Base-by-base conservation (phyloP, 2,329 filamentous ascomycete species). In the Pseudogymnoascus destructans region DNA sequence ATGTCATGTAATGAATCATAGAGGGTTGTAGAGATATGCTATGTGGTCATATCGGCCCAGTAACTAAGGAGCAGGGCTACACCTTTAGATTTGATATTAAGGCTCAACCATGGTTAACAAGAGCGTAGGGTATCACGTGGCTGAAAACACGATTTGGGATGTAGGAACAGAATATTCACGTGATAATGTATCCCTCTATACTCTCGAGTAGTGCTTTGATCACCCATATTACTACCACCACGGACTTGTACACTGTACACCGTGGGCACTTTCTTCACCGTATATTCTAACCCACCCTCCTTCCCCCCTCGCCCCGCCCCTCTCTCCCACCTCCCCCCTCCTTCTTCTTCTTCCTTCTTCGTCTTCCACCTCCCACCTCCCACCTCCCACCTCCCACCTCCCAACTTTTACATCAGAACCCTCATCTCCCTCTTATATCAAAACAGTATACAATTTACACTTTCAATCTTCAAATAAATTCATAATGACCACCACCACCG, bases 401-500 rank as follows among this genome's bases (percentile, higher is more conserved):
- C 42, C 42, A 49, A 49, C 42, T 15, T 49, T 15, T 49, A 49
- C 42, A 25, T 27, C 7, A 49, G 27, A 49, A 15, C 6, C n/a
- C 38, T 21, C 17, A 42, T 42, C 38, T 42, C 38, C 38, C 23
- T 49, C 21, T 49, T 49, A 49, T 49, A 49, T 27, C 21, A 46
- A 23, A n/a, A 17, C 42, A 42, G 23, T 46, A 46, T 25, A 46
- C 40, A 8, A 25, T 21, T 8, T 42, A 49, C 11, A 32, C 23
- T 3, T 15, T 15, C 23, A 27, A 49, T 49, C 42, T 17, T 49
- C 42, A 42, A 42, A 42, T 42, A 49, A 49, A 49, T 49, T 27
- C 42, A 49, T 49, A 49, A 49, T 49, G 42, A 23, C 42, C 23
- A 11, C 42, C 42, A 49, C 42, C 42, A 49, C 67, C 58, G 60